Evolutionary conservation across 257 asterid genomes (phyloP), one percentile per base, ranked within the genome.

Genomic region (Gynochthodes officinalis): DNA sequence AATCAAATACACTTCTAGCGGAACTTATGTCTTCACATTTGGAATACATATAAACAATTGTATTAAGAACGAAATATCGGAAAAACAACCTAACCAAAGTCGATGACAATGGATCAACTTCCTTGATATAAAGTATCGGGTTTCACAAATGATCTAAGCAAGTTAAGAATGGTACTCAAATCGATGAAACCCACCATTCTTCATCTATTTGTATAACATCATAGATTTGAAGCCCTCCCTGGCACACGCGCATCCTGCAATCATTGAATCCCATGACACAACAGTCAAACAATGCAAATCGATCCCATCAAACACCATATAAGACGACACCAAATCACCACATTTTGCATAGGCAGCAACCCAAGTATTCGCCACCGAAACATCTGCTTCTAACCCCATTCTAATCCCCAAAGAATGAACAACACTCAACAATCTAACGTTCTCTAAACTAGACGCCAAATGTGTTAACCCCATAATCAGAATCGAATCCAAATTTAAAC

Each of bases 181-280:
- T 87, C 94, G 90, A 74, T 27, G 69, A 72, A 78, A 81, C 62
- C 84, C 83, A 64, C 63, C 48, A 40, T 71, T 18, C 74, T 88
- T 78, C 96, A 90, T 85, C 66, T 69, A 11, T 14, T 33, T 52
- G 58, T 90, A 90, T 27, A 84, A 66, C 71, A n/a, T 19, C 27
- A 82, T n/a, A 5, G 89, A 83, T 71, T 79, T 88, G 64, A 48
- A 52, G n/a, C 86, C 77, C 64, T 88, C 86, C 68, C 86, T 35
- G n/a, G 73, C 70, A 78, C 53, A 72, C 58, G 89, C 80, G 75
- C 73, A 90, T 13, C 93, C 95, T 9, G 87, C 69, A 62, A 90
- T 85, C 81, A 86, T 30, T 15, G 95, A 89, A 74, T 90, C 88
- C 95, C 95, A 90, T 3, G 96, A 90, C 46, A 90, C 86, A 8